Evolutionary conservation across 2,329 filamentous ascomycete species (phyloP), one percentile per base, ranked within the genome.

Genomic region (Fusarium haematococcum): DNA sequence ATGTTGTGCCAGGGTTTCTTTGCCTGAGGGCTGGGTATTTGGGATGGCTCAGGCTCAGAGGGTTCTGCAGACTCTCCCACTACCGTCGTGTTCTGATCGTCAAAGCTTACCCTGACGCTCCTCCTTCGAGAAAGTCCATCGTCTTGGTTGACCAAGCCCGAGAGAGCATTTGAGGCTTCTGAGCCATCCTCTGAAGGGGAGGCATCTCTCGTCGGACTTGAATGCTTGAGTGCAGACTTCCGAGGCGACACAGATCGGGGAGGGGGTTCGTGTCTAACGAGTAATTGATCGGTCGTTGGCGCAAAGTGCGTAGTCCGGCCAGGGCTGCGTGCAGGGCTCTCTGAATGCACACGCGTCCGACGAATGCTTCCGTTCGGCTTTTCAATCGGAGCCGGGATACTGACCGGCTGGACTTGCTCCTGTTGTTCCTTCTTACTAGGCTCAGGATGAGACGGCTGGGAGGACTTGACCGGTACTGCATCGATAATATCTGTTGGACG

Each of bases 101-200:
- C 92, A 79, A 95, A 98, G 83, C 95, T 98, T 56, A 95, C 93
- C 27, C 93, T 87, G 1, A 89, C 89, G 43, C 87, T 89, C 81
- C 92, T 94, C 83, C 91, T 94, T 68, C 89, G 86, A 20, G 82
- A 77, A 2, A 81, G 35, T 2, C 77, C 58, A 13, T 89, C 87
- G 3, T 87, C 84, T 8, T 79, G 77, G 6, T 62, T 59, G 6
- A 68, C 76, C 18, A 77, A 74, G 14, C 77, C 79, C 37, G 75
- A 73, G 30, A 65, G 75, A 54, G 77, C 80, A 48, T 71, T 77
- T 1, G 85, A 87, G 50, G 80, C 82, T 75, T 87, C 88, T 4
- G 87, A 88, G 27, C 85, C 78, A 67, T 86, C 82, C 73, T 87
- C 84, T 56, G 88, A 84, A 56, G 91, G 86, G 63, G 90, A 88